Conservation (phyloP, 352 stramenopile genomes). For the Globisporangium radiosum region DNA sequence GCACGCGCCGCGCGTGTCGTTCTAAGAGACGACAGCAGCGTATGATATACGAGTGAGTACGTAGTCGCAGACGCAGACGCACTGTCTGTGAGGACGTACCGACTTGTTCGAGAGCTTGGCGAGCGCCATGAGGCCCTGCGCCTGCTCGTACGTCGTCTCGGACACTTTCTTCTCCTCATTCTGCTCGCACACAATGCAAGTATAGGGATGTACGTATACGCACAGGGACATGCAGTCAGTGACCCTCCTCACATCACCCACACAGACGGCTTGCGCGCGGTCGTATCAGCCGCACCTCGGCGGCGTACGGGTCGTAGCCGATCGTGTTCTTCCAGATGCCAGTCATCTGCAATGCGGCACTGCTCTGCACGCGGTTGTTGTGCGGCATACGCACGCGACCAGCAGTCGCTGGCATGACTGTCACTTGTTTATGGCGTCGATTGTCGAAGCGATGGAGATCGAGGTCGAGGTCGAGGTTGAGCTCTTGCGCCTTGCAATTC, state of each 20-base stretch:
- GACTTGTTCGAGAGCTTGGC: conserved; percentile 93
- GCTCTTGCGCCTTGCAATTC: no score
- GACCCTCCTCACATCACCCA: not conserved
- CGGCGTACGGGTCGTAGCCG: conserved; percentile 93
- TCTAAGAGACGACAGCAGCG: conserved; percentile 22
- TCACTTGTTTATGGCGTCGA: not conserved
- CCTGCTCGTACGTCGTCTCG: conserved; percentile 82
- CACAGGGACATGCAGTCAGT: not conserved
- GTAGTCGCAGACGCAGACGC: not conserved
- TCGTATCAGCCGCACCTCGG: conserved; percentile 16
- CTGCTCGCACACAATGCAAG: conserved; percentile 6
- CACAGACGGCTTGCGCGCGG: no score
- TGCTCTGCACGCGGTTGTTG: conserved; percentile 96
- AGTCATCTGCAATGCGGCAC: conserved; percentile 90
- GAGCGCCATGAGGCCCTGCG: conserved; percentile 91
- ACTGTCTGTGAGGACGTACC: conserved; percentile 23
- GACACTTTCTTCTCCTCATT: conserved; percentile 54
- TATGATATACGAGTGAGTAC: not conserved
- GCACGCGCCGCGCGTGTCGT: conserved; percentile 69
- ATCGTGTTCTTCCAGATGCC: conserved; percentile 97
- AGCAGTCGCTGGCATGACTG: conserved; percentile 78
- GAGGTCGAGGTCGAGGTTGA: no score
- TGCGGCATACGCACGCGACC: conserved; percentile 93
- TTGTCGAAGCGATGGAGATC: no score
- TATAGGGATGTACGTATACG: not conserved